Evolutionary conservation across 148 eudicot genomes (phyloP), one percentile per base, ranked within the genome.

Genomic region (Nyssa sinensis): DNA sequence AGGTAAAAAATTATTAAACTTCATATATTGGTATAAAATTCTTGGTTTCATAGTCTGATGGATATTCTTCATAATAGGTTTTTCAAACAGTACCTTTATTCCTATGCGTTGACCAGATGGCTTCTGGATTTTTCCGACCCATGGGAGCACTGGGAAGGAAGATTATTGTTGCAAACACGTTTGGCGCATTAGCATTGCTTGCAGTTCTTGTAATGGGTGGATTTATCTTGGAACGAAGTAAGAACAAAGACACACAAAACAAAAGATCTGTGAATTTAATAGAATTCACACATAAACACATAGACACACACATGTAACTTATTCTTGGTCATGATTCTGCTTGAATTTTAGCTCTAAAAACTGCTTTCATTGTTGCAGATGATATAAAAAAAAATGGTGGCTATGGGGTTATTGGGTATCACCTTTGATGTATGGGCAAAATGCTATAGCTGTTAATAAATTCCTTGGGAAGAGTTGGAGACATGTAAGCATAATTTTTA

Each of bases 391-490:
- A 70, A 75, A 76, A 21, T 89, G 89, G 90, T 89, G 90, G 93
- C 73, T 78, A 70, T 87, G 93, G 90, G 93, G 89, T 66, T 85
- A 89, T 65, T 85, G 86, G 87, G 35, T 76, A 39, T 87, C 91
- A 41, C 90, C 93, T 12, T 14, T 87, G 79, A 85, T 62, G 82
- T 87, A 89, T 71, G 89, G 70, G 16, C 86, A 89, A 47, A 89
- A 81, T 75, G 90, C 90, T 29, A 69, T 89, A 24, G 75, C 80
- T 27, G 93, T 85, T 44, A 89, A 89, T 67, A 89, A 87, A 73
- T 86, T 88, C 73, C 87, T 81, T 23, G 88, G 91, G 28, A 84
- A 85, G 41, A 90, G 91, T 72, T 90, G 94, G 94, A 82, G 67
- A 65, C 53, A 76, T 7, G 83, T 81, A 81, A 75, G 88, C 44